These are phyloP conservation scores for Phellinidium pouzarii DNA, from an alignment of 1,284 basidiomycete species.

Conservation along the genomic window DNA sequence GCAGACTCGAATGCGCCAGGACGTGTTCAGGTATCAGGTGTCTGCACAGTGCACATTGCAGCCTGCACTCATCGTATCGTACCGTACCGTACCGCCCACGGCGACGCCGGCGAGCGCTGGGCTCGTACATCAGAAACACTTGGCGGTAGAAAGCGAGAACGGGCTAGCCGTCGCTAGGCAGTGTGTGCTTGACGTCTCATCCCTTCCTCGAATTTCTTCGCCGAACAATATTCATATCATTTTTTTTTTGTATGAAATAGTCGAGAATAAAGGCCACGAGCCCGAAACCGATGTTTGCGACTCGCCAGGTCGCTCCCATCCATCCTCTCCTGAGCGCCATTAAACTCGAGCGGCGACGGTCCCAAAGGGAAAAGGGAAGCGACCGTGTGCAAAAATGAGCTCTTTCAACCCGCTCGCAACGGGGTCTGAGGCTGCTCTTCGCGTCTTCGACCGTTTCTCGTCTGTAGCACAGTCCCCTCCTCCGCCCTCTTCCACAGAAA, in stretches of 20 bases:
- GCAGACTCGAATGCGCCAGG: no score
- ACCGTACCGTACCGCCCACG: not conserved
- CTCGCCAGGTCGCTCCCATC: not conserved
- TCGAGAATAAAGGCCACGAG: no score
- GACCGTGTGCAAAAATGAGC: not conserved
- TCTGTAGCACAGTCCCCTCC: not conserved
- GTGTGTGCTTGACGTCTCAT: not conserved
- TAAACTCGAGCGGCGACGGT: not conserved
- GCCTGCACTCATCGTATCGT: no score
- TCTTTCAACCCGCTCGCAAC: not conserved
- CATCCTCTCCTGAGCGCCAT: not conserved
- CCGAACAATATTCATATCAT: not conserved
- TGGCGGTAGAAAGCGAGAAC: no score
- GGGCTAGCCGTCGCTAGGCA: not conserved
- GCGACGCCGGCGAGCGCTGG: not conserved
- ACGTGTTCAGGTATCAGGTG: no score
- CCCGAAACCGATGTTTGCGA: no score
- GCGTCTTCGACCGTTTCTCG: conserved; percentile 3
- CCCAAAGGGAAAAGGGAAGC: not conserved
- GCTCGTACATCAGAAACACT: not conserved
- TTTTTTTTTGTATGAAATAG: not conserved
- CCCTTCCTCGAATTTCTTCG: not conserved
- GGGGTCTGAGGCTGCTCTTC: not conserved
- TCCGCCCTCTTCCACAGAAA: not conserved
- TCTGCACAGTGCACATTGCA: no score